Evolutionary conservation across 2,329 filamentous ascomycete species (phyloP).

Genomic region (Penicillium sp.): DNA sequence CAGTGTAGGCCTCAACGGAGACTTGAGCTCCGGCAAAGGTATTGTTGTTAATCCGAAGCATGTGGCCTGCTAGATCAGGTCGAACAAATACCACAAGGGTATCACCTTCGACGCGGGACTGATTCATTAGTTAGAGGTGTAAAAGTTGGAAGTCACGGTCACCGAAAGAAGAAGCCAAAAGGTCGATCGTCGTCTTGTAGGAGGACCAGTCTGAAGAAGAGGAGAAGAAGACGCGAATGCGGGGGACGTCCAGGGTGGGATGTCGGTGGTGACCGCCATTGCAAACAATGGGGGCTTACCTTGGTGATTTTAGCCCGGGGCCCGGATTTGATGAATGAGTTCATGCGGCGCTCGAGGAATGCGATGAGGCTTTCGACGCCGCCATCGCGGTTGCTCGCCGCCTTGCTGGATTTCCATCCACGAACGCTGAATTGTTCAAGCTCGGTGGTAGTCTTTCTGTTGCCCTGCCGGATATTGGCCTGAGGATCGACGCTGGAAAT

Average conservation of each 20-base stretch:
- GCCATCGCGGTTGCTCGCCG: constrained; percentile 61
- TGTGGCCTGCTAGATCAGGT: constrained; percentile 60
- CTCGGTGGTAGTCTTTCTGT: constrained; percentile 23
- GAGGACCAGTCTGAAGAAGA: constrained; percentile 42
- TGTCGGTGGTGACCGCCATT: constrained; percentile 43
- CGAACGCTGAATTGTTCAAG: constrained; percentile 47
- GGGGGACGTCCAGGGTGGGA: constrained; percentile 34
- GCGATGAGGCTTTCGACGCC: constrained; percentile 61
- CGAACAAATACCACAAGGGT: constrained; percentile 64
- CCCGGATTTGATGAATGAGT: constrained; percentile 46
- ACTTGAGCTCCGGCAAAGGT: constrained; percentile 64
- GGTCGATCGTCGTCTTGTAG: constrained; percentile 42
- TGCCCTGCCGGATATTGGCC: constrained; percentile 40
- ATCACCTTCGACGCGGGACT: constrained; percentile 68
- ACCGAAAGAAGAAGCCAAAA: constrained; percentile 36
- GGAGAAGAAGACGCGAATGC: constrained; percentile 41
- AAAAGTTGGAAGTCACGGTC: constrained; percentile 43
- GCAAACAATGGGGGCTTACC: constrained; percentile 60
- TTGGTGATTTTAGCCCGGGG: constrained; percentile 65
- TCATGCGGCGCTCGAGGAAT: constrained; percentile 69
- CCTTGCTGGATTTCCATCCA: constrained; percentile 67
- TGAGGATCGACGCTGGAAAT: constrained; percentile 34
- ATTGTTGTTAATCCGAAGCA: constrained; percentile 66
- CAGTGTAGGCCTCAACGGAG: constrained; percentile 50
- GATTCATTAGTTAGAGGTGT: constrained; percentile 61